Conservation (phyloP, 2,329 filamentous ascomycete genomes). For the Leptographium lundbergii region DNA sequence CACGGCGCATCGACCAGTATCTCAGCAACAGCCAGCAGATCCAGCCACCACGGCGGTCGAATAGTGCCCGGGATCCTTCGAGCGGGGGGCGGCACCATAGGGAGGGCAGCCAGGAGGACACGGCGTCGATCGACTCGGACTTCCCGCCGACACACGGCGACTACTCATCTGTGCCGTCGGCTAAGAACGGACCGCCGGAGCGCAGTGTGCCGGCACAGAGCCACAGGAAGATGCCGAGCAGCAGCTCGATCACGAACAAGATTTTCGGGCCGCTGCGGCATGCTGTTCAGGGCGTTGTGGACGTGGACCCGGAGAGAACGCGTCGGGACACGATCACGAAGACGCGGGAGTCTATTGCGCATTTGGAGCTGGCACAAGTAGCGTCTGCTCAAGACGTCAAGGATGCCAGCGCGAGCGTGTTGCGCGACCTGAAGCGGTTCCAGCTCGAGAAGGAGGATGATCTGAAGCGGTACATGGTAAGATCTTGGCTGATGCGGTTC, state of each 20-base stretch:
- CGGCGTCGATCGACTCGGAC: constrained; percentile 87
- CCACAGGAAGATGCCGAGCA: constrained; percentile 72
- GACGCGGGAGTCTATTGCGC: constrained; percentile 72
- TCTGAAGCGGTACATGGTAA: constrained; percentile 86
- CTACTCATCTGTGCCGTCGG: constrained; percentile 52
- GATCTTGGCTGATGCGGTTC: constrained; percentile 18
- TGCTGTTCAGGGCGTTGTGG: constrained; percentile 89
- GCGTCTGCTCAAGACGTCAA: constrained; percentile 86
- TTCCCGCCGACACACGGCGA: constrained; percentile 85
- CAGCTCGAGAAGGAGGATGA: constrained; percentile 95
- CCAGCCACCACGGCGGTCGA: constrained; percentile 53
- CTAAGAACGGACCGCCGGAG: constrained; percentile 58
- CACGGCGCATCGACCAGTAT: constrained; percentile 86
- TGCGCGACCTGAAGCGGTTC: constrained; percentile 85
- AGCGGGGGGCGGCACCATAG: constrained; percentile 28
- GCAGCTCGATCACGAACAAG: constrained; percentile 82
- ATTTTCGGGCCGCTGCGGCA: constrained; percentile 93
- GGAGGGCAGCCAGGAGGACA: constrained; percentile 57
- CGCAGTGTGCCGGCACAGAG: constrained; percentile 25
- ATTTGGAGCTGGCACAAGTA: constrained; percentile 83
- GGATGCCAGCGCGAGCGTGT: constrained; percentile 76
- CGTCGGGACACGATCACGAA: constrained; percentile 90
- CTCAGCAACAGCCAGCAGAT: constrained; percentile 60
- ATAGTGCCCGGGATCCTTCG: constrained; percentile 34
- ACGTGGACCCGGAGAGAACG: constrained; percentile 89